These are phyloP conservation scores for Ilyonectria mors-panacis DNA, from an alignment of 2,329 filamentous ascomycete species.

Conservation along the genomic window DNA sequence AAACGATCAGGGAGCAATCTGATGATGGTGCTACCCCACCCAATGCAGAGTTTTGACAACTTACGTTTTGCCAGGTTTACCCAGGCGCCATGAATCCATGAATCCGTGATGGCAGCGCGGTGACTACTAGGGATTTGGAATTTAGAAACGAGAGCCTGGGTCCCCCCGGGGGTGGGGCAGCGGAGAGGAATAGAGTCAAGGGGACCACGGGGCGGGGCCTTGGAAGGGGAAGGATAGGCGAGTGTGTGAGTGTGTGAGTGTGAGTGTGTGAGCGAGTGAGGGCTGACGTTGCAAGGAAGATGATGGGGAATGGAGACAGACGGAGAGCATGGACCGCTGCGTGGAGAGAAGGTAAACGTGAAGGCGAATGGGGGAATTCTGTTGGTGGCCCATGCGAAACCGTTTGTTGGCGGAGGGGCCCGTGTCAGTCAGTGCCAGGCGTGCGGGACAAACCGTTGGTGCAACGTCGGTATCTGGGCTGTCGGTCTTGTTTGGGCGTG, in stretches of 20 bases:
- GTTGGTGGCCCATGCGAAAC: conserved; percentile 26
- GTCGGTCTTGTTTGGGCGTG: conserved; percentile 2
- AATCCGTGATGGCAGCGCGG: conserved; percentile 5
- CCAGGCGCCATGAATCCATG: conserved; percentile 22
- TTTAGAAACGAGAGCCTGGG: conserved; percentile 21
- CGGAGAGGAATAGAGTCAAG: conserved; percentile 6
- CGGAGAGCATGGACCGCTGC: not conserved
- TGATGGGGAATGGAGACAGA: not conserved
- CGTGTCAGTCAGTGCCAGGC: conserved; percentile 26
- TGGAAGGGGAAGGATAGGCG: not conserved
- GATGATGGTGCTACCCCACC: conserved; percentile 33
- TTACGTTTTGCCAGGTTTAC: conserved; percentile 31
- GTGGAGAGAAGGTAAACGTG: not conserved
- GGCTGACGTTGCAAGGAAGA: not conserved
- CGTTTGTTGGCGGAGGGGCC: conserved; percentile 27
- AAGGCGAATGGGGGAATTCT: not conserved
- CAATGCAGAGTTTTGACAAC: conserved; percentile 26
- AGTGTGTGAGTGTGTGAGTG: conserved; percentile 13
- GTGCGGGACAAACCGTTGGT: conserved; percentile 27
- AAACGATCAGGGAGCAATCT: conserved; percentile 21
- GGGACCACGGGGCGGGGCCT: not conserved
- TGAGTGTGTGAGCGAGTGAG: conserved; percentile 1
- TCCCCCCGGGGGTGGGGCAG: conserved; percentile 29
- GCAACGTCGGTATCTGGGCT: conserved; percentile 25
- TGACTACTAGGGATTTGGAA: conserved; percentile 21